Evolutionary conservation across 371 early-diverging fungal species (phyloP).

Genomic region (Coemansia sp.): DNA sequence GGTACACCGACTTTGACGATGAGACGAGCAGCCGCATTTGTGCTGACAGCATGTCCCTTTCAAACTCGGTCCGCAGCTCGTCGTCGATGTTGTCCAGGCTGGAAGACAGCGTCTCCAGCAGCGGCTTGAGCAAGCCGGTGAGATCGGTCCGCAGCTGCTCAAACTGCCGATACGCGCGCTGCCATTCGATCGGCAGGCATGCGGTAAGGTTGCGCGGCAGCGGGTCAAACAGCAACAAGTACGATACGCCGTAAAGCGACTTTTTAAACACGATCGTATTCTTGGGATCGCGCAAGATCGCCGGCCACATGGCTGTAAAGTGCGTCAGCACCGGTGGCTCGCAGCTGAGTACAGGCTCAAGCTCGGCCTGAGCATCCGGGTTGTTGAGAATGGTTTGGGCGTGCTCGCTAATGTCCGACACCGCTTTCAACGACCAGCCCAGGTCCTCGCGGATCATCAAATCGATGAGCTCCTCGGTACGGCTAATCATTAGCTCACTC

Average conservation of each 20-base stretch:
- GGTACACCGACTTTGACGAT: slow-evolving; percentile 18
- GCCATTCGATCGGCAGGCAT: slow-evolving; percentile 21
- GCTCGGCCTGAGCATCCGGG: neutral
- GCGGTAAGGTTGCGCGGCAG: slow-evolving; percentile 14
- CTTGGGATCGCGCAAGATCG: slow-evolving; percentile 26
- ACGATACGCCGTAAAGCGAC: slow-evolving; percentile 35
- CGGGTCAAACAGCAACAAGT: slow-evolving; percentile 42
- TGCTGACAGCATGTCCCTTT: slow-evolving; percentile 18
- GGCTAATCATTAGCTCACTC: slow-evolving; percentile 36
- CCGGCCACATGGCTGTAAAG: slow-evolving; percentile 28
- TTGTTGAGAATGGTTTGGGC: slow-evolving; percentile 18
- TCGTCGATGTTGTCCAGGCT: slow-evolving; percentile 19
- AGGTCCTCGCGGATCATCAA: slow-evolving; percentile 39
- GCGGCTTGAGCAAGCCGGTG: slow-evolving; percentile 10
- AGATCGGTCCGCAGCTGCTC: slow-evolving; percentile 14
- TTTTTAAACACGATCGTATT: slow-evolving; percentile 39
- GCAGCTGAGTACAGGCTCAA: neutral
- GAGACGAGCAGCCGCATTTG: slow-evolving; percentile 31
- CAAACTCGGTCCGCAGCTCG: slow-evolving; percentile 28
- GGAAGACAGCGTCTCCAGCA: slow-evolving; percentile 17
- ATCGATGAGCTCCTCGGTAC: slow-evolving; percentile 43
- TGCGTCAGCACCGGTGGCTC: slow-evolving; percentile 17
- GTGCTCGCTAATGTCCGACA: slow-evolving; percentile 18
- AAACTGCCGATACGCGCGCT: slow-evolving; percentile 13
- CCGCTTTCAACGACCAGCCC: slow-evolving; percentile 12